phyloP scores from a whole-genome alignment of 441 rosid genomes.

The Arabidopsis hybrid region DNA sequence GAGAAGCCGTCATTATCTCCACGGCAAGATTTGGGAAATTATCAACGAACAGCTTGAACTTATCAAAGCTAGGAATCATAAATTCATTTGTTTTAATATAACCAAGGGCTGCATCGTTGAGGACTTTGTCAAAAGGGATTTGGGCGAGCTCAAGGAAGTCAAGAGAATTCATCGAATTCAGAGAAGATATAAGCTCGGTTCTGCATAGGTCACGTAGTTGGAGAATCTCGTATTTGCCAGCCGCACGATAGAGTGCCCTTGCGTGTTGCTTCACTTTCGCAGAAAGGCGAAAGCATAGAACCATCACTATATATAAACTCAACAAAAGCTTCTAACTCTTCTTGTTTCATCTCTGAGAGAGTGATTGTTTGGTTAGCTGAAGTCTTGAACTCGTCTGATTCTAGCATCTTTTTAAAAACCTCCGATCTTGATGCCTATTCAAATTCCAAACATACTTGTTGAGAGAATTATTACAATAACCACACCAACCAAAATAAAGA shows the following conservation, averaged over 20 bases:
- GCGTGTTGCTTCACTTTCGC: not conserved
- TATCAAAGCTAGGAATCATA: constrained; percentile 47
- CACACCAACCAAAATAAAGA: not conserved
- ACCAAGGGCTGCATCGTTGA: constrained; percentile 45
- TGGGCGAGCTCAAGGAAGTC: constrained; percentile 63
- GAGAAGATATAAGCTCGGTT: constrained; percentile 47
- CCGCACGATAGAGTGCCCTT: constrained; percentile 48
- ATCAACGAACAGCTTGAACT: constrained; percentile 54
- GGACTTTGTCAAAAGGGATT: constrained; percentile 46
- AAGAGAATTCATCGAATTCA: constrained; percentile 52
- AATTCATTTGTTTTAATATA: not conserved
- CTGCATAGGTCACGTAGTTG: constrained; percentile 58
- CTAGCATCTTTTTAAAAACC: not conserved
- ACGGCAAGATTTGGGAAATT: constrained; percentile 57
- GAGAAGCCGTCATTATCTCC: constrained; percentile 58
- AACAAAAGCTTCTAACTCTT: not conserved
- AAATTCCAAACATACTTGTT: not conserved
- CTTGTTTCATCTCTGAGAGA: constrained; percentile 1
- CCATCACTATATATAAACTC: constrained; percentile 6
- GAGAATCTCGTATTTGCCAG: constrained; percentile 64
- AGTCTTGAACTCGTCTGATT: constrained; percentile 4
- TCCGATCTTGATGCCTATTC: not conserved
- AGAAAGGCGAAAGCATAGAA: not conserved
- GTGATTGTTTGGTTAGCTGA: not conserved
- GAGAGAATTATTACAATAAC: not conserved